These are phyloP conservation scores for Kwoniella sp. DNA, from an alignment of 768 basidiomycete genomes.

Conservation along the genomic window DNA sequence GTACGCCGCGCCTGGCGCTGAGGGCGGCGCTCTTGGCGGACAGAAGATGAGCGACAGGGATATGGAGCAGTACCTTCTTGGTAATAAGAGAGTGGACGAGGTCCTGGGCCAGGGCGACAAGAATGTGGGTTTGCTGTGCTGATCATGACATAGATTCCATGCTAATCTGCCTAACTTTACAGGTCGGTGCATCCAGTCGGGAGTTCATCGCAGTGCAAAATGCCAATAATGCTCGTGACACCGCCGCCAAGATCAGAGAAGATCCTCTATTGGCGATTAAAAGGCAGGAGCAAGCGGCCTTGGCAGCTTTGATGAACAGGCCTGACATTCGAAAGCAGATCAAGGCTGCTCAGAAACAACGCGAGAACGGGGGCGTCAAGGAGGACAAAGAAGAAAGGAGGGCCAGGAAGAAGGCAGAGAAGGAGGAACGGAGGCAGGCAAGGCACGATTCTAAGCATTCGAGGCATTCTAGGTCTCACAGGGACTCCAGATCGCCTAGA, in stretches of 20 bases:
- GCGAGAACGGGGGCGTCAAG: constrained; percentile 13
- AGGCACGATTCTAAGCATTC: constrained; percentile 30
- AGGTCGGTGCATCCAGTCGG: constrained; percentile 58
- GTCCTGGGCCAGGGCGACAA: constrained; percentile 79
- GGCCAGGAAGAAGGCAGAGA: constrained; percentile 59
- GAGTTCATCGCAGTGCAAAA: constrained; percentile 92
- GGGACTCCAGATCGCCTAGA: constrained; percentile 27
- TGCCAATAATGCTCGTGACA: constrained; percentile 81
- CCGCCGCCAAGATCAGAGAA: constrained; percentile 89
- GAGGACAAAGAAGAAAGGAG: constrained; percentile 56
- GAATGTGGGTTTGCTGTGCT: constrained; percentile 58
- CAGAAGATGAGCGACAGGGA: constrained; percentile 59
- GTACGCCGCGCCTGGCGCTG: constrained; percentile 94
- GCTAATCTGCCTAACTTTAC: constrained; percentile 3
- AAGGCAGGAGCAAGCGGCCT: constrained; percentile 91
- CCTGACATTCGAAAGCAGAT: constrained; percentile 44
- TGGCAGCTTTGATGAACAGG: constrained; percentile 62
- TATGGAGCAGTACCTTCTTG: constrained; percentile 90
- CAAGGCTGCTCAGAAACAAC: constrained; percentile 45
- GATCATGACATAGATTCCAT: constrained; percentile 36
- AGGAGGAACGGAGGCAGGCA: constrained; percentile 50
- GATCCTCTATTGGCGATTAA: constrained; percentile 97
- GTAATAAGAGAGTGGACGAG: constrained; percentile 97
- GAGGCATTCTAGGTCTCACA: constrained; percentile 16
- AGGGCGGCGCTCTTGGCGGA: constrained; percentile 58